These are phyloP conservation scores for Beauveria australis DNA, from an alignment of 2,329 filamentous ascomycete species.

Conservation along the genomic window DNA sequence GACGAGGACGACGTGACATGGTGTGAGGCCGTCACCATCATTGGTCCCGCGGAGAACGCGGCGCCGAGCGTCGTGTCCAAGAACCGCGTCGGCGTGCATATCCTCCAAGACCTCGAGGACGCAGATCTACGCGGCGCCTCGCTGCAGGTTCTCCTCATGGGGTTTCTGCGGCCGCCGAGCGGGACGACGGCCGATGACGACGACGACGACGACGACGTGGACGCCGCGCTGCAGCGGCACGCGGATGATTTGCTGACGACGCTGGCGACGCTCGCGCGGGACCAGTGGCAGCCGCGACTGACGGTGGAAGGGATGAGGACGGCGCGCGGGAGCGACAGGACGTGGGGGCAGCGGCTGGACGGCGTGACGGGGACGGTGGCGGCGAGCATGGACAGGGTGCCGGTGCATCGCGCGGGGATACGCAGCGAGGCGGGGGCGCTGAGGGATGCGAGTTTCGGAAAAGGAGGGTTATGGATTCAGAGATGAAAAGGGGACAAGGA, in stretches of 20 bases:
- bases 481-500: background rate
- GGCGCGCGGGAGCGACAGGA: slow-evolving; percentile 32
- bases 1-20: slow-evolving; percentile 34
- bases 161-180: slow-evolving; percentile 37
- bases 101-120: slow-evolving; percentile 43
- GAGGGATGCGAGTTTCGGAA: slow-evolving; percentile 41
- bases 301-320: slow-evolving; percentile 31
- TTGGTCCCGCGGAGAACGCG: slow-evolving; percentile 41
- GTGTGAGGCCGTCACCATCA: slow-evolving; percentile 51
- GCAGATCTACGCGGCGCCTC: slow-evolving; percentile 32
- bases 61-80: slow-evolving; percentile 38
- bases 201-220: background rate
- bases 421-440: slow-evolving; percentile 39
- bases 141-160: slow-evolving; percentile 52
- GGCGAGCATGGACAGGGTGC: slow-evolving; percentile 48
- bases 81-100: slow-evolving; percentile 44
- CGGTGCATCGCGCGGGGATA: slow-evolving; percentile 51
- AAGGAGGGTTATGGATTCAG: slow-evolving; percentile 40
- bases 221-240: slow-evolving; percentile 23
- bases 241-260: slow-evolving; percentile 34
- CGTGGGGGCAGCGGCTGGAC: slow-evolving; percentile 36
- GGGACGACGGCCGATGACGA: background rate
- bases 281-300: slow-evolving; percentile 35
- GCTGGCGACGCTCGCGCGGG: slow-evolving; percentile 37
- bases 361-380: slow-evolving; percentile 42